Evolutionary conservation across 345 rosid genomes (phyloP).

Genomic region (Microthlaspi erraticum): DNA sequence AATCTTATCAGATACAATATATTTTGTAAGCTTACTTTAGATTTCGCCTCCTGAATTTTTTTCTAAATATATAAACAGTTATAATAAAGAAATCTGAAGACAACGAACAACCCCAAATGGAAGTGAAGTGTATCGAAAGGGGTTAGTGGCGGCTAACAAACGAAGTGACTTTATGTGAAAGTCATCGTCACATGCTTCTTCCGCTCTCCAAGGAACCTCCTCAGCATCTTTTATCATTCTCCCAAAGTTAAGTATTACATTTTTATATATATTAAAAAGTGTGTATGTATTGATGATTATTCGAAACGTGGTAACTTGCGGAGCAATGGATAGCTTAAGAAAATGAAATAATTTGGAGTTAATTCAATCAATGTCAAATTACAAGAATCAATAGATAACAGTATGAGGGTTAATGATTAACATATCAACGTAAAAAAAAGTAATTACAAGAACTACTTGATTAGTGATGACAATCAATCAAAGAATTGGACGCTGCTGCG

Average conservation of each 20-base stretch:
- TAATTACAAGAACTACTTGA: constrained; percentile 39
- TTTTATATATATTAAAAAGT: neutral
- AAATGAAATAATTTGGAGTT: constrained; percentile 38
- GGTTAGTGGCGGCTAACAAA: constrained; percentile 44
- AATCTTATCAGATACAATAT: no score
- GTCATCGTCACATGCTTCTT: constrained; percentile 51
- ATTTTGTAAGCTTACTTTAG: no score
- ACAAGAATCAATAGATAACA: constrained; percentile 32
- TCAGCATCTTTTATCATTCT: constrained; percentile 43
- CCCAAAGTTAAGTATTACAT: constrained; percentile 44
- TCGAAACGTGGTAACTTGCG: constrained; percentile 18
- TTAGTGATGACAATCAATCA: constrained; percentile 89
- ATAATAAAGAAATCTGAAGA: neutral
- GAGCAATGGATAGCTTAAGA: neutral
- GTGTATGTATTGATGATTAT: neutral
- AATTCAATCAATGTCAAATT: constrained; percentile 42
- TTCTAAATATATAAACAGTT: neutral
- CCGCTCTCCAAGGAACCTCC: constrained; percentile 43
- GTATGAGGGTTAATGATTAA: constrained; percentile 35
- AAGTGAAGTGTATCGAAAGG: constrained; percentile 42
- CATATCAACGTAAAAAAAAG: constrained; percentile 26
- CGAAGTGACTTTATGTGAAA: constrained; percentile 44
- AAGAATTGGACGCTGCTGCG: constrained; percentile 59
- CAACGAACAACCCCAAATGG: constrained; percentile 29
- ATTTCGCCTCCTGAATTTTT: neutral